These are phyloP conservation scores for Arthromyces matolae DNA, from an alignment of 768 basidiomycete species.

Conservation along the genomic window DNA sequence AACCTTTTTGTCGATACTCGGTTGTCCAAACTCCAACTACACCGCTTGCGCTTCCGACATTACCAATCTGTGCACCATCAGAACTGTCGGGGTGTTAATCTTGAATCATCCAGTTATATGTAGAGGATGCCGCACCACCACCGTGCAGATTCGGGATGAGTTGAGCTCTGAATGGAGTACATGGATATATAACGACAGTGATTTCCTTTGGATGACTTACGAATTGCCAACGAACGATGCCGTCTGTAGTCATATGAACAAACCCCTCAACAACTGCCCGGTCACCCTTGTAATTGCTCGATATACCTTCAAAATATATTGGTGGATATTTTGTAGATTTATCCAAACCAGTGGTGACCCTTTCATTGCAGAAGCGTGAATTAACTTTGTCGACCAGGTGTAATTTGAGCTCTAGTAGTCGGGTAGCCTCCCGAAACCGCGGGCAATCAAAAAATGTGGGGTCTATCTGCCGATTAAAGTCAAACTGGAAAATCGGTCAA, in stretches of 20 bases:
- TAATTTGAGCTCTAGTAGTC: constrained; percentile 57
- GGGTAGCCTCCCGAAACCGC: constrained; percentile 61
- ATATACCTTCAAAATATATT: constrained; percentile 45
- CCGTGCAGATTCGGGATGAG: constrained; percentile 48
- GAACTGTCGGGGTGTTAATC: constrained; percentile 44
- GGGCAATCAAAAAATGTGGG: constrained; percentile 51
- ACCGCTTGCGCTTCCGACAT: constrained; percentile 60
- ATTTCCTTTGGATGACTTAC: constrained; percentile 27
- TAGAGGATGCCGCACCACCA: no score
- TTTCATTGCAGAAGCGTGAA: constrained; percentile 32
- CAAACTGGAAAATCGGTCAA: constrained; percentile 21
- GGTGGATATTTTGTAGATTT: constrained; percentile 32
- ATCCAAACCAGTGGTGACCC: neutral
- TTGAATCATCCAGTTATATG: no score
- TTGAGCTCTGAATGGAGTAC: constrained; percentile 42
- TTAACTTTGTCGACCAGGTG: constrained; percentile 35
- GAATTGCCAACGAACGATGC: constrained; percentile 52
- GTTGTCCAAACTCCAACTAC: constrained; percentile 70
- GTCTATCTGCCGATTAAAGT: constrained; percentile 33
- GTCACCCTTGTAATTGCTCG: constrained; percentile 39
- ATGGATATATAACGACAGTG: constrained; percentile 1
- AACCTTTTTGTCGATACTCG: constrained; percentile 53
- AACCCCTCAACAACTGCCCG: constrained; percentile 46
- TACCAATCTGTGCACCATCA: constrained; percentile 64
- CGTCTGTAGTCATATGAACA: constrained; percentile 45